A percentile compares a stretch with the other conserved stretches of the same genome.
Evolutionary conservation across 257 asterid genomes (phyloP).

Genomic region (Lycium barbarum): DNA sequence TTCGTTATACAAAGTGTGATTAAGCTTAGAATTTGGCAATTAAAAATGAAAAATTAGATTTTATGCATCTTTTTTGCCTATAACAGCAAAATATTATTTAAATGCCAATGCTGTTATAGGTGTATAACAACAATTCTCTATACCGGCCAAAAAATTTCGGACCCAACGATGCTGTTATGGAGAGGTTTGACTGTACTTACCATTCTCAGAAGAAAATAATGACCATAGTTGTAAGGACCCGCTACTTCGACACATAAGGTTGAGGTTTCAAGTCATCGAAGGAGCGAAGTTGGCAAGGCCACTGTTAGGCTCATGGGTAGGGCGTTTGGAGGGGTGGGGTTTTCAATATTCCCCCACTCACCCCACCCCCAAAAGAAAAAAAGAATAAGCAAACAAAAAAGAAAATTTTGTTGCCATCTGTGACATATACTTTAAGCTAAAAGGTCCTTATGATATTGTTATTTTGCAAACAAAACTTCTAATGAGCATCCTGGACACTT

Average conservation of each 20-base stretch:
- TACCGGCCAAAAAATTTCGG: no score
- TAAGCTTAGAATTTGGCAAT: no score
- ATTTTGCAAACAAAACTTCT: neutral
- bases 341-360: neutral
- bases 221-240: conserved; percentile 19
- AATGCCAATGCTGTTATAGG: no score
- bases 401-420: neutral
- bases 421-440: conserved; percentile 6
- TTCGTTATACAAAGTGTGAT: no score
- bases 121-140: no score
- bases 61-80: no score
- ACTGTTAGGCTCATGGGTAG: neutral
- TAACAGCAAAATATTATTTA: no score
- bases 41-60: no score
- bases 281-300: conserved; percentile 11
- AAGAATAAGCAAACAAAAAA: neutral
- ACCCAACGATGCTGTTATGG: no score
- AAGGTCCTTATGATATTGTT: neutral
- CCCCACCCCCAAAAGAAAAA: neutral
- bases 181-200: neutral
- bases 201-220: neutral
- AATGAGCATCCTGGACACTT: conserved; percentile 18
- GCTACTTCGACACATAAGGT: conserved; percentile 11
- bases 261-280: conserved; percentile 8
- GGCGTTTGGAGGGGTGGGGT: neutral